Conservation (phyloP, 1,284 basidiomycete genomes). For the Anthracocystis panici-leucophaei region DNA sequence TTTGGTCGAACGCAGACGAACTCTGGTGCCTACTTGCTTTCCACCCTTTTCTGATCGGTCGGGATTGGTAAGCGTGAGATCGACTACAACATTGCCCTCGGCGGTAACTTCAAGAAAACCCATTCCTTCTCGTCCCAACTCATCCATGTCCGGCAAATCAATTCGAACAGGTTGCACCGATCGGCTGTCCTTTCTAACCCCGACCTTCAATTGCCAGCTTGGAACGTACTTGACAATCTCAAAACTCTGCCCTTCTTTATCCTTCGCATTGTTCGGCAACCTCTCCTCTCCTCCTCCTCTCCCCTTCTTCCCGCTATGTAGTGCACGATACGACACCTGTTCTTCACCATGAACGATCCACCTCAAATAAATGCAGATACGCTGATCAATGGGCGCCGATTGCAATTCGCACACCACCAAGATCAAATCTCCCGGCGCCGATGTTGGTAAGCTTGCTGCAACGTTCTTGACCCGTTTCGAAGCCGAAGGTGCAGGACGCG, state of each 20-base stretch:
- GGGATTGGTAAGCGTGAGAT: constrained; percentile 18
- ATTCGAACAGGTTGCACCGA: constrained; percentile 37
- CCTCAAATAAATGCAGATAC: constrained; percentile 43
- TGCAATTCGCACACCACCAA: constrained; percentile 50
- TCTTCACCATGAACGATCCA: constrained; percentile 54
- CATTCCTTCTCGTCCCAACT: background rate
- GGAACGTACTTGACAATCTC: constrained; percentile 37
- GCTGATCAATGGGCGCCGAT: constrained; percentile 38
- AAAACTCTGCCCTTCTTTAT: constrained; percentile 21
- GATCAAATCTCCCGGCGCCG: constrained; percentile 36
- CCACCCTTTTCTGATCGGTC: background rate
- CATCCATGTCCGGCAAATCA: constrained; percentile 15
- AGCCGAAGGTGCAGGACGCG: background rate
- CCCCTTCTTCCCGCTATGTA: background rate
- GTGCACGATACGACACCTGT: background rate
- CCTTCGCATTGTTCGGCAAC: background rate
- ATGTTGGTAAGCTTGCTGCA: constrained; percentile 9
- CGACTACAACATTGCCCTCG: constrained; percentile 30
- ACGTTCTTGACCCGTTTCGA: background rate
- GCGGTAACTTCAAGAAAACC: constrained; percentile 23
- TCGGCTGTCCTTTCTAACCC: background rate
- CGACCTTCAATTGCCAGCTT: constrained; percentile 32
- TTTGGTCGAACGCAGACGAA: constrained; percentile 21
- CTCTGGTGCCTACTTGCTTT: constrained; percentile 8
- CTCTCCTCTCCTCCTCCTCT: background rate